Conservation (phyloP, 2,329 filamentous ascomycete genomes). For the Periconia sp. region DNA sequence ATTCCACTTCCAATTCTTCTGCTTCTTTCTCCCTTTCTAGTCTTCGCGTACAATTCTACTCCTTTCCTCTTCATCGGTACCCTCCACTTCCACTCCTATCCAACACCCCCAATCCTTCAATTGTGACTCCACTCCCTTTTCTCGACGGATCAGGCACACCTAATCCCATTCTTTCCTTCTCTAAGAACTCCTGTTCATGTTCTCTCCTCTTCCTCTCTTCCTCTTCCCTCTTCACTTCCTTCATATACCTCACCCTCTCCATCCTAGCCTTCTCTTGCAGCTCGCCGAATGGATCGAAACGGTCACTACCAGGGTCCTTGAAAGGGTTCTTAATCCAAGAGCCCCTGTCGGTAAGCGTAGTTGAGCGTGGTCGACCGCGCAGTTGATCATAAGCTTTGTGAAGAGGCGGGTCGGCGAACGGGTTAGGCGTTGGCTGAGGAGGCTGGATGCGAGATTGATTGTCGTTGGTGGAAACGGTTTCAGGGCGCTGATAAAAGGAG, state of each 20-base stretch:
- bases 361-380: slow-evolving; percentile 36
- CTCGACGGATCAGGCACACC: slow-evolving; percentile 14
- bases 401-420: slow-evolving; percentile 41
- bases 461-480: slow-evolving; percentile 38
- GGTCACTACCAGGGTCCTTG: slow-evolving; percentile 38
- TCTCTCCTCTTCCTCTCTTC: slow-evolving; percentile 20
- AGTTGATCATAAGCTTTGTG: slow-evolving; percentile 46
- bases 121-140: slow-evolving; percentile 32
- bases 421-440: slow-evolving; percentile 39
- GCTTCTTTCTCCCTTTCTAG: too few relatives aligned
- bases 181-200: slow-evolving; percentile 19
- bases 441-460: slow-evolving; percentile 23
- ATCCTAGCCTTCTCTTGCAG: slow-evolving; percentile 37
- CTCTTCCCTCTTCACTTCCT: slow-evolving; percentile 29
- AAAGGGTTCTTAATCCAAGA: slow-evolving; percentile 44
- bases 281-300: slow-evolving; percentile 47
- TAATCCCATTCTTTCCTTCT: slow-evolving; percentile 38
- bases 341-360: slow-evolving; percentile 42
- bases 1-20: too few relatives aligned
- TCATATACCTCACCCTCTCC: slow-evolving; percentile 33
- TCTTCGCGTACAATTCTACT: too few relatives aligned
- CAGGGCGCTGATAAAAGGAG: slow-evolving; percentile 33
- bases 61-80: slow-evolving; percentile 15
- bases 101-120: slow-evolving; percentile 31
- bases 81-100: slow-evolving; percentile 25